phyloP scores from a whole-genome alignment of 163 green algal genomes.

The Coccomyxa subellipsoidea region DNA sequence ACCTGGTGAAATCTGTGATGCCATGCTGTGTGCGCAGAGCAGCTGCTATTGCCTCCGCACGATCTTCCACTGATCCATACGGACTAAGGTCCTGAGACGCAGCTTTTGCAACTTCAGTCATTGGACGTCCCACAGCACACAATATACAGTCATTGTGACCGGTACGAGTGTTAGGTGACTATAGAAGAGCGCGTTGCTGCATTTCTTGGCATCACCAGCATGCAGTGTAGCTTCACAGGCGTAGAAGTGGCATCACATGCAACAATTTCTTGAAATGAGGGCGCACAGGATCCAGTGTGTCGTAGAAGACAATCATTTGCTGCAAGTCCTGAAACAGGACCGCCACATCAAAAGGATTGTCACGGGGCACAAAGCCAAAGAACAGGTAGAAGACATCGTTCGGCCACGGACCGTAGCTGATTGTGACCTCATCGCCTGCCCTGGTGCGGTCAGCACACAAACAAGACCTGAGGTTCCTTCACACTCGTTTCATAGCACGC shows the following conservation, averaged over 20 bases:
- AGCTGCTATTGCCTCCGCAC: background rate
- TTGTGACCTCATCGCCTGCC: slow-evolving; percentile 62
- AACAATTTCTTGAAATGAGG: too few species aligned
- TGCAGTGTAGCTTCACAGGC: too few species aligned
- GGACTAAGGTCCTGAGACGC: background rate
- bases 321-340: slow-evolving; percentile 31
- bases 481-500: background rate
- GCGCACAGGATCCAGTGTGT: too few species aligned
- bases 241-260: too few species aligned
- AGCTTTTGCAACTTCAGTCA: background rate
- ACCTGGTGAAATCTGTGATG: background rate
- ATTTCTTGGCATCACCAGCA: too few species aligned
- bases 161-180: too few species aligned
- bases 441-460: slow-evolving; percentile 15
- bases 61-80: background rate
- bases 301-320: slow-evolving; percentile 23
- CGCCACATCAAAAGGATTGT: slow-evolving; percentile 33
- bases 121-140: background rate
- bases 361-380: slow-evolving; percentile 64
- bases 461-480: background rate
- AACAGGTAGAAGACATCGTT: slow-evolving; percentile 66
- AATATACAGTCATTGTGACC: too few species aligned
- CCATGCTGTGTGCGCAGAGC: background rate
- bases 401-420: slow-evolving; percentile 68
- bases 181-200: too few species aligned